Evolutionary conservation across 805 yeast species (phyloP).

Genomic region (Candida wancherniae): DNA sequence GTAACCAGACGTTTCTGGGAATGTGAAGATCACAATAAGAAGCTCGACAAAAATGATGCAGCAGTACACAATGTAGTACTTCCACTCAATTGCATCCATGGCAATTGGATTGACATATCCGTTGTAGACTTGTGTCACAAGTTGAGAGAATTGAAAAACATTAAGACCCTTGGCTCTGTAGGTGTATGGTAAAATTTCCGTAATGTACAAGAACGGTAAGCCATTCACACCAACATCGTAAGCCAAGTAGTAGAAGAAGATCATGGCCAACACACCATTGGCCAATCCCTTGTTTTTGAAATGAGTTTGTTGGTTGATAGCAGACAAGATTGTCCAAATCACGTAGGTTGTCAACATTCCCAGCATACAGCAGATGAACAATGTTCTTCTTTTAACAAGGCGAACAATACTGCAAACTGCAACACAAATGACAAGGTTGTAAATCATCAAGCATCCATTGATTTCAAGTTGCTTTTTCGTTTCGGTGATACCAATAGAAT

Average conservation of each 20-base stretch:
- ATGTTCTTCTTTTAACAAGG: constrained; percentile 31
- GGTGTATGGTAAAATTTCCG: constrained; percentile 38
- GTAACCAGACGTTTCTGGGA: constrained; percentile 40
- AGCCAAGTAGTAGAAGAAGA: constrained; percentile 41
- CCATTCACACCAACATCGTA: constrained; percentile 44
- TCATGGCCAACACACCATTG: constrained; percentile 47
- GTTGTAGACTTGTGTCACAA: constrained; percentile 19
- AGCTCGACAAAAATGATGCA: constrained; percentile 27
- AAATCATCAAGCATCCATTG: constrained; percentile 39
- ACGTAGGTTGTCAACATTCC: constrained; percentile 36
- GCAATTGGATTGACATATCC: constrained; percentile 29
- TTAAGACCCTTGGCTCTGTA: constrained; percentile 41
- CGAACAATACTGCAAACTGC: constrained; percentile 19
- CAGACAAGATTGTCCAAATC: constrained; percentile 43
- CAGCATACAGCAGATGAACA: constrained; percentile 30
- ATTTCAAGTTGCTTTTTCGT: constrained; percentile 36
- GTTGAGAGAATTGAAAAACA: constrained; percentile 21
- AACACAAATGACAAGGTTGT: constrained; percentile 29
- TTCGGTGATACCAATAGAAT: constrained; percentile 50
- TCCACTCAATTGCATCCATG: constrained; percentile 39
- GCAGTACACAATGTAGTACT: constrained; percentile 40
- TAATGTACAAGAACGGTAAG: constrained; percentile 41
- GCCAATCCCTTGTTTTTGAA: constrained; percentile 38
- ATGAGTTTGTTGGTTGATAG: constrained; percentile 38
- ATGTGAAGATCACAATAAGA: constrained; percentile 26